Percentiles rank a stretch among this genome's conserved stretches.
These are phyloP conservation scores for Dichomitus squalens DNA, from an alignment of 1,284 basidiomycete species.

Conservation along the genomic window DNA sequence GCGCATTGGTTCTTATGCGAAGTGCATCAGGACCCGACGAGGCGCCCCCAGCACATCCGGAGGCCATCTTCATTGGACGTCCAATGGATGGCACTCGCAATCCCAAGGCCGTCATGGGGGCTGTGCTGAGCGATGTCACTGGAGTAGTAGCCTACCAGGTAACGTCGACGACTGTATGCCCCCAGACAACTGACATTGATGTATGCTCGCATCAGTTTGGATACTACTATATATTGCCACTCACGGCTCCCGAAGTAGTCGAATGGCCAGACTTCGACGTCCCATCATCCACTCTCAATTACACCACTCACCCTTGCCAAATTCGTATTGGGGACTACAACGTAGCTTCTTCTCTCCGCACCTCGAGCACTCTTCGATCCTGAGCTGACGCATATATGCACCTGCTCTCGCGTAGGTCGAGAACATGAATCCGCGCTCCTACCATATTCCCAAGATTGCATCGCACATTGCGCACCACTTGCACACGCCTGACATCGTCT, in stretches of 20 bases:
- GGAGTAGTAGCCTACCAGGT: slow-evolving; percentile 61
- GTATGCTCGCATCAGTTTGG: slow-evolving; percentile 35
- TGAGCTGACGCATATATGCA: background rate
- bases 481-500: slow-evolving; percentile 60
- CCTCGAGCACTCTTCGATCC: background rate
- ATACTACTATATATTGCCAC: slow-evolving; percentile 57
- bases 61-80: slow-evolving; percentile 54
- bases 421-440: slow-evolving; percentile 56
- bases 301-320: slow-evolving; percentile 41
- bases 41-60: slow-evolving; percentile 59
- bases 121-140: slow-evolving; percentile 51
- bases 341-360: slow-evolving; percentile 32
- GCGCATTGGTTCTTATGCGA: background rate
- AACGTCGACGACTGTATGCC: slow-evolving; percentile 16
- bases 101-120: slow-evolving; percentile 52
- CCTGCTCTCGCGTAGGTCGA: slow-evolving; percentile 45
- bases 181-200: background rate
- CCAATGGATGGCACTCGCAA: slow-evolving; percentile 60
- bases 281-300: slow-evolving; percentile 43
- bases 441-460: slow-evolving; percentile 52
- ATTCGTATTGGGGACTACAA: slow-evolving; percentile 69
- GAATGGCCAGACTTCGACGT: slow-evolving; percentile 39
- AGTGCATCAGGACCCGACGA: slow-evolving; percentile 42
- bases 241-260: slow-evolving; percentile 53
- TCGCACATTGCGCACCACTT: slow-evolving; percentile 57